These are phyloP conservation scores for Stagonosporopsis cucurbitacearum DNA, from an alignment of 2,329 filamentous ascomycete genomes.

Conservation along the genomic window DNA sequence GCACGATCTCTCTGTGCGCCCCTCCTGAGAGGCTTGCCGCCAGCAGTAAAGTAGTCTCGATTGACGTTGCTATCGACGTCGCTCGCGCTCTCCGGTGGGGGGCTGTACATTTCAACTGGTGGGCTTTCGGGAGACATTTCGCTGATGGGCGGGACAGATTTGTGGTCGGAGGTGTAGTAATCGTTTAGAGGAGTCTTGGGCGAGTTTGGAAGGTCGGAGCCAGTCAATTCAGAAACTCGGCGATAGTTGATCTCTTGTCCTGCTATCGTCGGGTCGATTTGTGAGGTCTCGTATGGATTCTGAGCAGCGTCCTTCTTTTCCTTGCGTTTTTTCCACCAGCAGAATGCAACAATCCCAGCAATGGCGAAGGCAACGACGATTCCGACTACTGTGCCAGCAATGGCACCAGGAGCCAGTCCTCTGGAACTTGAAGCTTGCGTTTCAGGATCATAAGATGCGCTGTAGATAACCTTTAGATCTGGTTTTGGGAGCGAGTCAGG, in stretches of 20 bases:
- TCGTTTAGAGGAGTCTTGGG: slow-evolving; percentile 33
- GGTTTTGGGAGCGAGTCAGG: slow-evolving; percentile 28
- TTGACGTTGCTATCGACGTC: slow-evolving; percentile 12
- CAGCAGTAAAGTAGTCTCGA: slow-evolving; percentile 37
- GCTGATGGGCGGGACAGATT: slow-evolving; percentile 40
- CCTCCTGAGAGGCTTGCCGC: slow-evolving; percentile 26
- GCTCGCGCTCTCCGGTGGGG: slow-evolving; percentile 28
- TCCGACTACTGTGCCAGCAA: slow-evolving; percentile 45
- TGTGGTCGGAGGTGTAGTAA: slow-evolving; percentile 36
- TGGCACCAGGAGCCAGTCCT: slow-evolving; percentile 36
- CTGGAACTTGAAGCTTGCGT: slow-evolving; percentile 3
- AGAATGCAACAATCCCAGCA: slow-evolving; percentile 33
- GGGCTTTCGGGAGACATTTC: slow-evolving; percentile 44
- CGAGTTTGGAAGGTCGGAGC: slow-evolving; percentile 37
- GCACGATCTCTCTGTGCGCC: slow-evolving; percentile 34
- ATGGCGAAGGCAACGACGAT: slow-evolving; percentile 37
- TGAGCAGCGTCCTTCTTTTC: slow-evolving; percentile 11
- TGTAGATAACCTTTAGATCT: slow-evolving; percentile 34
- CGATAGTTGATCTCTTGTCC: slow-evolving; percentile 41
- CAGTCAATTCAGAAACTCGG: slow-evolving; percentile 43
- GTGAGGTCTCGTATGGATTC: slow-evolving; percentile 20
- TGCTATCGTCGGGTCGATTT: slow-evolving; percentile 39
- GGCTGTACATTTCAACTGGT: slow-evolving; percentile 44
- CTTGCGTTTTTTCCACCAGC: slow-evolving; percentile 37
- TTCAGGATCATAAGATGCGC: slow-evolving; percentile 22